These are phyloP conservation scores for Prototheca cutis DNA, from an alignment of 163 green algal species.

Conservation along the genomic window DNA sequence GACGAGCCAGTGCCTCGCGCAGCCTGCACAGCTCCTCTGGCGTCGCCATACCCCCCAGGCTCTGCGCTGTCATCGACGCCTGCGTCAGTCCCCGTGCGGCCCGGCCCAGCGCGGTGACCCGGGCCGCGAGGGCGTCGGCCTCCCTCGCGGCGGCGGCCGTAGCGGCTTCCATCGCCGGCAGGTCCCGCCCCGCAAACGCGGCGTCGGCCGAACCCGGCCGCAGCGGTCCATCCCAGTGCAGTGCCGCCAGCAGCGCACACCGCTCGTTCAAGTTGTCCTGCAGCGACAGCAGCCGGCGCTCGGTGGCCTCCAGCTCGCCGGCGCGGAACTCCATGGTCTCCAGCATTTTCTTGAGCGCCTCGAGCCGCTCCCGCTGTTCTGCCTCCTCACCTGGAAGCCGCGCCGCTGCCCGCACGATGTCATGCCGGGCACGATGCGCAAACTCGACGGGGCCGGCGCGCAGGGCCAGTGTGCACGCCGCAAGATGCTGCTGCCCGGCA, in stretches of 20 bases:
- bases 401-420: slow-evolving; percentile 18
- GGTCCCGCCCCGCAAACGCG: slow-evolving; percentile 9
- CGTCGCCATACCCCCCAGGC: too few relatives aligned
- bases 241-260: slow-evolving; percentile 21
- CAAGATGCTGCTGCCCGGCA: too few relatives aligned
- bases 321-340: not conserved
- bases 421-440: slow-evolving; percentile 22
- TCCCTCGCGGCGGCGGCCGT: slow-evolving; percentile 1
- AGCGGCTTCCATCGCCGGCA: slow-evolving; percentile 20
- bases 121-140: slow-evolving; percentile 1
- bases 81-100: slow-evolving; percentile 6
- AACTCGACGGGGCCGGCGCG: slow-evolving; percentile 28
- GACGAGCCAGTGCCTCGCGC: slow-evolving; percentile 19
- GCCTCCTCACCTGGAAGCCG: slow-evolving; percentile 14
- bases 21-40: slow-evolving; percentile 23
- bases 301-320: not conserved
- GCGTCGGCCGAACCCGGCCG: slow-evolving; percentile 16
- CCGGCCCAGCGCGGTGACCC: slow-evolving; percentile 7
- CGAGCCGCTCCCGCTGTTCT: slow-evolving; percentile 9
- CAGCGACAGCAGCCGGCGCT: slow-evolving; percentile 5
- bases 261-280: slow-evolving; percentile 17
- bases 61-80: too few relatives aligned
- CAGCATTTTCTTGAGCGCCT: not conserved
- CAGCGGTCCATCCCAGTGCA: slow-evolving; percentile 25
- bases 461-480: slow-evolving; percentile 14